A percentile compares a stretch with the other conserved stretches of the same genome.
Conservation (phyloP, 2,329 filamentous ascomycete genomes). For the Aurifilum marmelostoma region DNA sequence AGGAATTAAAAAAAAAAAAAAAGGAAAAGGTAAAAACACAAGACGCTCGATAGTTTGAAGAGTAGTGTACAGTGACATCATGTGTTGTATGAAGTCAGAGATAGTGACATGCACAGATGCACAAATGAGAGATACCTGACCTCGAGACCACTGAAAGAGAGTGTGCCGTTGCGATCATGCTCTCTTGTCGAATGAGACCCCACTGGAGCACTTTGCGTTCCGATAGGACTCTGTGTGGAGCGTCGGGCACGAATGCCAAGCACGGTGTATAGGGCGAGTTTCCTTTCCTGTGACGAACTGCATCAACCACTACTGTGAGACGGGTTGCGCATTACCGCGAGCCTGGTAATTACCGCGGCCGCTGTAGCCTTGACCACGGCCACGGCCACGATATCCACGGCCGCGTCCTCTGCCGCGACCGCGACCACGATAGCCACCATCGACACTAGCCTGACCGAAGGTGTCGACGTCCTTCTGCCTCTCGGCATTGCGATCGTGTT, state of each 20-base stretch:
- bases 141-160: neutral
- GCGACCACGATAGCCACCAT: slow-evolving; percentile 75
- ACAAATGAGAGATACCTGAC: slow-evolving; percentile 3
- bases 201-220: neutral
- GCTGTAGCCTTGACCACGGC: slow-evolving; percentile 38
- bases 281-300: too few species aligned
- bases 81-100: neutral
- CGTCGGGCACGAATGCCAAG: neutral
- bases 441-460: slow-evolving; percentile 94
- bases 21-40: neutral
- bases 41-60: slow-evolving; percentile 13
- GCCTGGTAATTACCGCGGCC: slow-evolving; percentile 34
- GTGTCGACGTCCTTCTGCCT: slow-evolving; percentile 49
- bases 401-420: slow-evolving; percentile 66
- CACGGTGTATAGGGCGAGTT: neutral
- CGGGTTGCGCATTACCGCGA: slow-evolving; percentile 16
- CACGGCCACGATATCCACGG: slow-evolving; percentile 42
- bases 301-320: slow-evolving; percentile 16
- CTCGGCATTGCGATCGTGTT: slow-evolving; percentile 87
- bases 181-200: neutral
- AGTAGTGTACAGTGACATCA: slow-evolving; percentile 24
- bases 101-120: slow-evolving; percentile 22
- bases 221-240: neutral
- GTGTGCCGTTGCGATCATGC: slow-evolving; percentile 14
- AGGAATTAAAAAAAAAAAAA: neutral